A percentile compares a stretch with the other conserved stretches of the same genome.
These are phyloP conservation scores for Malassezia psittaci DNA, from an alignment of 1,284 basidiomycete species.

Conservation along the genomic window DNA sequence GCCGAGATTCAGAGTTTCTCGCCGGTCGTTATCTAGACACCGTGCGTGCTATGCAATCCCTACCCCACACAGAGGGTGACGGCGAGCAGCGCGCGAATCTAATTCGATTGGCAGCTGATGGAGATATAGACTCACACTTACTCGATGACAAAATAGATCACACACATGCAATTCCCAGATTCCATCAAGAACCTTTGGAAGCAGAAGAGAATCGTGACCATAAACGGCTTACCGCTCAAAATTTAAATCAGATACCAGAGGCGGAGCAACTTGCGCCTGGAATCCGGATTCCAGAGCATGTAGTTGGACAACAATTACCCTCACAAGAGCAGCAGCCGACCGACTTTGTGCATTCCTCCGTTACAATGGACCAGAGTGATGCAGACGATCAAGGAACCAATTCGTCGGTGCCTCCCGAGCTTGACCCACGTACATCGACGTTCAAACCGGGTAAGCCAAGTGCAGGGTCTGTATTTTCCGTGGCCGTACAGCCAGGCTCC, in stretches of 20 bases:
- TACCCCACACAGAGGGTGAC: neutral
- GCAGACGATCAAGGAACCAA: neutral
- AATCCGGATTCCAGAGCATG: slow-evolving; percentile 31
- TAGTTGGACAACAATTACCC: neutral
- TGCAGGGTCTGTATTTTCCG: slow-evolving; percentile 40
- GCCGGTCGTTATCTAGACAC: no score
- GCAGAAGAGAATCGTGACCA: neutral
- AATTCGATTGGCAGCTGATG: slow-evolving; percentile 15
- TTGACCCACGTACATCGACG: slow-evolving; percentile 36
- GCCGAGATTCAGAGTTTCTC: neutral
- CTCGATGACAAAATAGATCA: neutral
- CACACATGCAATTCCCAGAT: neutral
- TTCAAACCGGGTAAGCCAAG: slow-evolving; percentile 39
- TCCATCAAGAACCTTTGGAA: neutral
- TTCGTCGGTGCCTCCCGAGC: slow-evolving; percentile 37
- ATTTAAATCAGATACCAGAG: slow-evolving; percentile 41
- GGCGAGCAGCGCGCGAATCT: slow-evolving; percentile 4
- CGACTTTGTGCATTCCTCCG: no score
- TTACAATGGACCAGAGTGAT: no score
- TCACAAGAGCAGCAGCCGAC: neutral
- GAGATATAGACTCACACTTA: neutral
- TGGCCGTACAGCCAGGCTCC: slow-evolving; percentile 42
- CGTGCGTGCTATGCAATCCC: no score
- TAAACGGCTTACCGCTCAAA: slow-evolving; percentile 32
- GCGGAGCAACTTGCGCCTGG: slow-evolving; percentile 44